These are phyloP conservation scores for Trypanosomatidae sp. DNA, from an alignment of 208 protist genomes.

Conservation along the genomic window DNA sequence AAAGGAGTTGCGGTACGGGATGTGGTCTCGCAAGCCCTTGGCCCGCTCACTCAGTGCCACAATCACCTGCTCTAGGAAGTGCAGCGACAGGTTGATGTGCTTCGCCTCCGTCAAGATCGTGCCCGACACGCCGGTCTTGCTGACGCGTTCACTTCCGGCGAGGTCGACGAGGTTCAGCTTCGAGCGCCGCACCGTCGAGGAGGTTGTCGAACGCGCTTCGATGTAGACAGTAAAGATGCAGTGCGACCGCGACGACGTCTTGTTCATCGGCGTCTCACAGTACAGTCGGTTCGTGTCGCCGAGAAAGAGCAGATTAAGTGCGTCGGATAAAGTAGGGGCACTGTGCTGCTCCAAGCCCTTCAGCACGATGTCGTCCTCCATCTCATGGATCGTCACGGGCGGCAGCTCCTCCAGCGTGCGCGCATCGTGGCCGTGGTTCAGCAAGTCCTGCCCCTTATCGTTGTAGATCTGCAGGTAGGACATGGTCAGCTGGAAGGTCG, in stretches of 20 bases:
- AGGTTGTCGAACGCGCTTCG: slow-evolving; percentile 45
- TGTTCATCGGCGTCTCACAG: slow-evolving; percentile 93
- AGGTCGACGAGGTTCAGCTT: slow-evolving; percentile 93
- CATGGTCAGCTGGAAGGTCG: slow-evolving; percentile 49
- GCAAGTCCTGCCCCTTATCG: slow-evolving; percentile 89
- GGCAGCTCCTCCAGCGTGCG: slow-evolving; percentile 71
- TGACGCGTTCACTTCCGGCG: slow-evolving; percentile 91
- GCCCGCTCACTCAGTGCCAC: slow-evolving; percentile 81
- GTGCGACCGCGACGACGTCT: slow-evolving; percentile 91
- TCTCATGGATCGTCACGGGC: slow-evolving; percentile 63
- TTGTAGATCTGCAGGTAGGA: slow-evolving; percentile 93
- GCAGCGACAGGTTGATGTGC: slow-evolving; percentile 93
- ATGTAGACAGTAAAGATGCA: slow-evolving; percentile 89
- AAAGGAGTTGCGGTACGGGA: slow-evolving; percentile 95
- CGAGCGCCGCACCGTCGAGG: slow-evolving; percentile 53
- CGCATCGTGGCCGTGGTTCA: slow-evolving; percentile 90
- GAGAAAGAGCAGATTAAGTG: slow-evolving; percentile 85
- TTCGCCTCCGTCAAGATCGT: slow-evolving; percentile 74
- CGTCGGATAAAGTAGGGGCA: slow-evolving; percentile 67
- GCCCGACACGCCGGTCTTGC: slow-evolving; percentile 83
- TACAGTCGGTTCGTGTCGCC: slow-evolving; percentile 87
- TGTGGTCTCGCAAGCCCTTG: slow-evolving; percentile 80
- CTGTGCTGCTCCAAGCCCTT: slow-evolving; percentile 61
- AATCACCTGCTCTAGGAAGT: slow-evolving; percentile 89
- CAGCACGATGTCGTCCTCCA: slow-evolving; percentile 62